A percentile compares a stretch with the other conserved stretches of the same genome.
These are phyloP conservation scores for Didymella keratinophila DNA, from an alignment of 2,329 filamentous ascomycete species.

Conservation along the genomic window DNA sequence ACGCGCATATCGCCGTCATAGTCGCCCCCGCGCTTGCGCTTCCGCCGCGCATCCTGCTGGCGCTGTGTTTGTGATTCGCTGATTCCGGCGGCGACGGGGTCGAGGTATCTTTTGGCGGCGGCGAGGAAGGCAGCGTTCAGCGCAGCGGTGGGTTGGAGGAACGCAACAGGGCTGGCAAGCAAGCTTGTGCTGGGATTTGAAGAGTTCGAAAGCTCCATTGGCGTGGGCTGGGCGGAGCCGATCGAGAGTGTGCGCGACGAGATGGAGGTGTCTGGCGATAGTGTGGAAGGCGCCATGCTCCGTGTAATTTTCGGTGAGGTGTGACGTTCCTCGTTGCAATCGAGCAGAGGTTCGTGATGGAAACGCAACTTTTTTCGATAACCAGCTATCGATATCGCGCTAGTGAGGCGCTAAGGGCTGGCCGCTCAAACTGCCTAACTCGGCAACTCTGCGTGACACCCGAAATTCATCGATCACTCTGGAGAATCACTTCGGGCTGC, in stretches of 20 bases:
- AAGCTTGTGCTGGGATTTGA: slow-evolving; percentile 65
- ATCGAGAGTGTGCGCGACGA: slow-evolving; percentile 52
- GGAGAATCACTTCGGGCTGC: too few relatives aligned
- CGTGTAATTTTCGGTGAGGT: not conserved
- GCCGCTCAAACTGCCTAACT: not conserved
- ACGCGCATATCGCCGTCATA: slow-evolving; percentile 59
- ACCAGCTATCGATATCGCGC: slow-evolving; percentile 4
- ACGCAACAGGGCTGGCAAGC: slow-evolving; percentile 70
- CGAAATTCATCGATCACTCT: too few relatives aligned
- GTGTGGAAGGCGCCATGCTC: slow-evolving; percentile 45
- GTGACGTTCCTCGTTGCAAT: not conserved
- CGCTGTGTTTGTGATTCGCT: slow-evolving; percentile 75
- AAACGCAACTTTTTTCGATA: slow-evolving; percentile 13
- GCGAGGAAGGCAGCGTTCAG: slow-evolving; percentile 75
- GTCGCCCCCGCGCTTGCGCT: slow-evolving; percentile 73
- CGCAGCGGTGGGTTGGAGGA: slow-evolving; percentile 74
- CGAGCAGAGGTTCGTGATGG: not conserved
- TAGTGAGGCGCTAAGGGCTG: not conserved
- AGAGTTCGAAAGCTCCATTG: slow-evolving; percentile 40
- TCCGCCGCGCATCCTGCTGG: slow-evolving; percentile 72
- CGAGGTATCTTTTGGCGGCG: slow-evolving; percentile 81
- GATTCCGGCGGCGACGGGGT: slow-evolving; percentile 77
- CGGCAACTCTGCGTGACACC: too few relatives aligned
- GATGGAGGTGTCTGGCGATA: slow-evolving; percentile 51
- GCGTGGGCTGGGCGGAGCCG: slow-evolving; percentile 46